A percentile compares a stretch with the other conserved stretches of the same genome.
Evolutionary conservation across 345 rosid genomes (phyloP).

Genomic region (Populus alba): DNA sequence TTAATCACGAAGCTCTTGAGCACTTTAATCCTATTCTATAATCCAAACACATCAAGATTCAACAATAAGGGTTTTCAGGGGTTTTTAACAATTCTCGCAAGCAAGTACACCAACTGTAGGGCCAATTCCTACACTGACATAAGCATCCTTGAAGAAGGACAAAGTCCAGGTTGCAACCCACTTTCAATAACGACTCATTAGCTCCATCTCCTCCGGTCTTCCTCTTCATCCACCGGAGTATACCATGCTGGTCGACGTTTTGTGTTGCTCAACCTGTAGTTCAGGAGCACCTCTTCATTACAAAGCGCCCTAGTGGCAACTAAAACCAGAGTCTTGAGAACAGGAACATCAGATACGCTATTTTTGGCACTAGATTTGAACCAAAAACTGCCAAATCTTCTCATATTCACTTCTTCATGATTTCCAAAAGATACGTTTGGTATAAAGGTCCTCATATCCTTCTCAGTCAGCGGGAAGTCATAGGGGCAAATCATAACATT

Average conservation of each 20-base stretch:
- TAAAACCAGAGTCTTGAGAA: constrained; percentile 63
- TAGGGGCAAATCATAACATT: constrained; percentile 85
- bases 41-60: too few relatives aligned
- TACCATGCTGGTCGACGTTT: constrained; percentile 72
- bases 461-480: constrained; percentile 70
- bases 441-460: constrained; percentile 62
- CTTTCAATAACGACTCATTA: constrained; percentile 13
- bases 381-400: constrained; percentile 71
- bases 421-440: constrained; percentile 61
- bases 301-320: constrained; percentile 70
- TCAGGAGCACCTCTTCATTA: constrained; percentile 72
- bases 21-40: too few relatives aligned
- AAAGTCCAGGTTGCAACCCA: neutral
- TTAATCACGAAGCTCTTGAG: too few relatives aligned
- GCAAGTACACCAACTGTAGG: neutral
- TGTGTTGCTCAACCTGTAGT: constrained; percentile 66
- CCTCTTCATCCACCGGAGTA: constrained; percentile 73
- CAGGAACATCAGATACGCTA: constrained; percentile 29
- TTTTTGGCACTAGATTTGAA: constrained; percentile 37
- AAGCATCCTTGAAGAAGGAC: neutral
- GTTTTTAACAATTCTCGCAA: neutral
- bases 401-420: constrained; percentile 57
- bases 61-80: neutral
- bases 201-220: constrained; percentile 69
- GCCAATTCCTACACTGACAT: neutral